Base-by-base conservation (phyloP, 2,329 filamentous ascomycete species). In the Chalara sp. region DNA sequence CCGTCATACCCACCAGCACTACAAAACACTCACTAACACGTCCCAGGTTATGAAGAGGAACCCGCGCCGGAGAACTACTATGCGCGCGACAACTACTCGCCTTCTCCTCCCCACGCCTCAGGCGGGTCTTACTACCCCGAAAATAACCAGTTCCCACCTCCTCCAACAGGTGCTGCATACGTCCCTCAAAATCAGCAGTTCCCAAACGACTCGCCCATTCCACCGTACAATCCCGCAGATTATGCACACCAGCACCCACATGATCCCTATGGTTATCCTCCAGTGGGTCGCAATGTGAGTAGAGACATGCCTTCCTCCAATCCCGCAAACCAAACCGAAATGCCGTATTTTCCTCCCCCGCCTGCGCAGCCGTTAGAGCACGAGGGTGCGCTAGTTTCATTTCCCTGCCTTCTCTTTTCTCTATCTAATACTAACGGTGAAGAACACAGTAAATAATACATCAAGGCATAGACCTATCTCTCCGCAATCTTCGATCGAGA, bases 231-330 rank as follows among this genome's bases (percentile, higher is more conserved):
- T 46, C 62, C 63, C 35, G 58, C 58, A 44, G 61, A 65, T 44
- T 64, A 63, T 52, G 61, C 55, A 31, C 50, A 48, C 41, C 61
- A 59, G 49, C 53, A 13, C 33, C 42, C 49, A 43, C 53, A 55
- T 50, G 58, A 64, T 40, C 48, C 54, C 21, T 58, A 57, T 50
- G 55, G 56, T 10, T 59, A 63, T 44, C 58, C 61, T 11, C 53
- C 51, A 11, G 51, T 58, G 33, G 61, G 59, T 60, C 59, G 63
- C 48, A 63, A 66, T 65, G 64, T 66, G 63, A 66, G 64, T 66
- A 50, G 54, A 59, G 50, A 50, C 53, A 48, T 54, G 50, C 55
- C 51, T 50, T 46, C 45, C 50, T 52, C 35, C 46, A 44, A 50
- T 47, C 30, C 49, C 43, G 45, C 45, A 47, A 47, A 40, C 51